Evolutionary conservation across 2,329 filamentous ascomycete genomes (phyloP), one percentile per base, ranked within the genome.

Genomic region (Colletotrichum camelliae): DNA sequence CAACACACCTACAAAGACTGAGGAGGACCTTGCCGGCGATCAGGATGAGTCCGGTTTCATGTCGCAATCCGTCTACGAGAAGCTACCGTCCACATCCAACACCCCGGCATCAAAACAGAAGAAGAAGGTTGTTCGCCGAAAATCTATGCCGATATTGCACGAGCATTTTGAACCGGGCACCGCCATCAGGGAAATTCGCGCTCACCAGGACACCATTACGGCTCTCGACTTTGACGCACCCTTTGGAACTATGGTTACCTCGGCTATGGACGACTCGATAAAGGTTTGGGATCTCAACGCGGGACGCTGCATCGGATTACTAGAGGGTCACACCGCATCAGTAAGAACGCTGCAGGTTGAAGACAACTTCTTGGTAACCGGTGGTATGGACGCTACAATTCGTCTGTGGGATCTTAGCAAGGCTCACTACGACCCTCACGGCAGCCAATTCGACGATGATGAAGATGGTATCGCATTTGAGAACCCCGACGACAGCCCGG

Each of bases 1-100:
- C 78, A 86, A 88, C 69, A 88, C 89, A 4, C 86, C 88, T 4
- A 87, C 87, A 18, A 88, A 88, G 77, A 87, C 89, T 16, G 90
- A 91, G 67, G 87, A 89, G 61, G 90, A 91, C 77, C 82, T 89
- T 9, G 87, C 88, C 29, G 87, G 87, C 43, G 89, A 89, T 77
- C 85, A 87, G 74, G 87, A 89, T 67, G 87, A 89, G 43, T 85
- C 88, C 55, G 84, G 85, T 37, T 99, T 98, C 87, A 98, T 98
- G 97, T 98, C 97, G 4, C 95, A 98, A 84, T 98, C 96, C 15
- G 95, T 99, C 79, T 99, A 98, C 84, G 94, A 97, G 79, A 98
- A 98, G 85, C 87, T 99, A 10, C 95, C 96, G 2, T 85, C 86
- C 12, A 82, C 86, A 33, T 83, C 83, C 27, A 88, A 85, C 79